phyloP scores from a whole-genome alignment of 768 basidiomycete genomes.

The Podaxis carcinomalis region DNA sequence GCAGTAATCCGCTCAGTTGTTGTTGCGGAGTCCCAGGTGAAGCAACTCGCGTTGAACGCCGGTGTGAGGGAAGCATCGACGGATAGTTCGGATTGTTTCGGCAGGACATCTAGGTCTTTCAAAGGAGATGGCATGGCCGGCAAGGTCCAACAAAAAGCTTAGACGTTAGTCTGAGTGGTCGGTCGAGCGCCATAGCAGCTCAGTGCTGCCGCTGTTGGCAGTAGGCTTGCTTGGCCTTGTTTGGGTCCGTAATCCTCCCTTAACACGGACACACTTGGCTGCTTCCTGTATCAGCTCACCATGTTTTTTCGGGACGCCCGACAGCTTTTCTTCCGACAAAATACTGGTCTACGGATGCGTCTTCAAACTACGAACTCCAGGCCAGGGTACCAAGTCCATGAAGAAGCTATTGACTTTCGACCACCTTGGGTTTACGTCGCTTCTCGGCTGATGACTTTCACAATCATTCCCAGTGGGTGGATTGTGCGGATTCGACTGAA shows the following conservation, averaged over 20 bases:
- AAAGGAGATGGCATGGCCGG: no score
- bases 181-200: no score
- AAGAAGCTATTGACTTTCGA: slow-evolving; percentile 41
- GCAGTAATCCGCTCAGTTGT: no score
- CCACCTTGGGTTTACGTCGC: slow-evolving; percentile 58
- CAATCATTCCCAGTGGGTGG: slow-evolving; percentile 50
- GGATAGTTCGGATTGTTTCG: no score
- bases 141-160: no score
- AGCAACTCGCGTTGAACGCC: no score
- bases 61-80: no score
- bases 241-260: not conserved
- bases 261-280: not conserved
- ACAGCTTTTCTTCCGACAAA: not conserved
- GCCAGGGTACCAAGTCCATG: not conserved
- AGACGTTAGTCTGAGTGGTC: no score
- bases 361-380: not conserved
- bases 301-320: not conserved
- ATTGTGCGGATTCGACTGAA: not conserved
- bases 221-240: not conserved
- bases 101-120: no score
- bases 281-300: not conserved
- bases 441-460: slow-evolving; percentile 47
- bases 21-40: no score
- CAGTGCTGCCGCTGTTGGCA: no score
- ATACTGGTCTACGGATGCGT: not conserved